These are phyloP conservation scores for Dacryopinax primogenitus DNA, from an alignment of 768 basidiomycete genomes.

Conservation along the genomic window DNA sequence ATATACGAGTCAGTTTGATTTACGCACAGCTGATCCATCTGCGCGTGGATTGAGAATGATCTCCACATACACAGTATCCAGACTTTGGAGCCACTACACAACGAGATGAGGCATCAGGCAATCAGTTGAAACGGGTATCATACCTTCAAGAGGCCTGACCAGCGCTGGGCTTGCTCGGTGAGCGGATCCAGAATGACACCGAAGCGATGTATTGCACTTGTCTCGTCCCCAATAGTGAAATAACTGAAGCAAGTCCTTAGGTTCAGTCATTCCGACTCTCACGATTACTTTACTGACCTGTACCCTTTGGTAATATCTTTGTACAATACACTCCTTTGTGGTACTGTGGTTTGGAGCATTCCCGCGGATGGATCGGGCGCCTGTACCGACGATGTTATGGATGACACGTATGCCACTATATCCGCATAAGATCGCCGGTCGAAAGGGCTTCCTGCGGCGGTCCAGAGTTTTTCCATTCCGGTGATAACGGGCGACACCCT, in stretches of 20 bases:
- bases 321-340: not conserved
- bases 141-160: slow-evolving; percentile 68
- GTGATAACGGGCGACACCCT: slow-evolving; percentile 55
- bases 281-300: not conserved
- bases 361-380: slow-evolving; percentile 56
- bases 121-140: slow-evolving; percentile 16
- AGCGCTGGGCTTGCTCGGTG: slow-evolving; percentile 72
- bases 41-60: slow-evolving; percentile 65
- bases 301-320: slow-evolving; percentile 3
- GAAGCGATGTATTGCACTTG: slow-evolving; percentile 55
- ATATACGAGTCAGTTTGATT: not conserved
- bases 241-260: slow-evolving; percentile 33
- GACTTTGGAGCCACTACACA: slow-evolving; percentile 54
- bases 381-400: slow-evolving; percentile 57
- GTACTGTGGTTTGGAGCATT: slow-evolving; percentile 13
- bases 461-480: slow-evolving; percentile 44
- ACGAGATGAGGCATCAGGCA: slow-evolving; percentile 9
- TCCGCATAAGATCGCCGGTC: slow-evolving; percentile 34
- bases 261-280: slow-evolving; percentile 10
- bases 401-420: slow-evolving; percentile 51
- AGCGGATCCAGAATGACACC: slow-evolving; percentile 72
- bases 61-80: slow-evolving; percentile 54
- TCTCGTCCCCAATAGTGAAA: slow-evolving; percentile 54
- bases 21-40: slow-evolving; percentile 49
- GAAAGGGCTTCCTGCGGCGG: slow-evolving; percentile 18